phyloP scores from a whole-genome alignment of 163 green algal genomes.

The Scenedesmus sp. region DNA sequence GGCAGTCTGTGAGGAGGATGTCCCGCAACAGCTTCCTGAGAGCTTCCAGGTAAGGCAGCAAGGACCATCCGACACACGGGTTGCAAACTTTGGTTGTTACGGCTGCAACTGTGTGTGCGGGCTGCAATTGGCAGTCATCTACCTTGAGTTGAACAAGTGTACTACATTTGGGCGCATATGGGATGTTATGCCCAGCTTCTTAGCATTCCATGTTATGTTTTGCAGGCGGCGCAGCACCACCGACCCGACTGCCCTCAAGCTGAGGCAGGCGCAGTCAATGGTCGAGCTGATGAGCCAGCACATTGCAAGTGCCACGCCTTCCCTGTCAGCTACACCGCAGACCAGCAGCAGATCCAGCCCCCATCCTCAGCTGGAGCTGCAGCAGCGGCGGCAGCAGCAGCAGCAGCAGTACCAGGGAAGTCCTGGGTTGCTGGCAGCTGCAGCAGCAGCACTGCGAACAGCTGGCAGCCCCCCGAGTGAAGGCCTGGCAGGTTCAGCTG shows the following conservation, averaged over 20 bases:
- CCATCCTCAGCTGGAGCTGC: not conserved
- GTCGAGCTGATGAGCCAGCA: constrained; percentile 19
- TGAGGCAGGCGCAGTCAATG: constrained; percentile 34
- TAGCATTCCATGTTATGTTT: not conserved
- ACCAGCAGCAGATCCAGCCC: not conserved
- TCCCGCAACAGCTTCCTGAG: constrained; percentile 1
- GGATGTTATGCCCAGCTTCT: not conserved
- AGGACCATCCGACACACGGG: not conserved
- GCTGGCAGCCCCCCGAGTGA: not conserved
- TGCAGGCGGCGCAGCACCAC: constrained; percentile 6
- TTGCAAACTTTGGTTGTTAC: no score
- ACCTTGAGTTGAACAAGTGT: not conserved
- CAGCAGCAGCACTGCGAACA: constrained; percentile 1
- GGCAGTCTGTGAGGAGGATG: not conserved
- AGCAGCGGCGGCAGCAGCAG: not conserved
- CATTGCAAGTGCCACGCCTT: not conserved
- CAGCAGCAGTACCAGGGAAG: not conserved
- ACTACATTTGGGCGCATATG: not conserved
- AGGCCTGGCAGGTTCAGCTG: not conserved
- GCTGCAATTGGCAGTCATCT: not conserved
- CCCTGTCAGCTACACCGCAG: not conserved
- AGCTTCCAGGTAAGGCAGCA: not conserved
- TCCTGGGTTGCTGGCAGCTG: not conserved
- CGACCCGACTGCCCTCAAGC: constrained; percentile 12
- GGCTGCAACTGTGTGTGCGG: not conserved